Evolutionary conservation across 2,329 filamentous ascomycete species (phyloP), one percentile per base, ranked within the genome.

Genomic region (Alternaria alternata): DNA sequence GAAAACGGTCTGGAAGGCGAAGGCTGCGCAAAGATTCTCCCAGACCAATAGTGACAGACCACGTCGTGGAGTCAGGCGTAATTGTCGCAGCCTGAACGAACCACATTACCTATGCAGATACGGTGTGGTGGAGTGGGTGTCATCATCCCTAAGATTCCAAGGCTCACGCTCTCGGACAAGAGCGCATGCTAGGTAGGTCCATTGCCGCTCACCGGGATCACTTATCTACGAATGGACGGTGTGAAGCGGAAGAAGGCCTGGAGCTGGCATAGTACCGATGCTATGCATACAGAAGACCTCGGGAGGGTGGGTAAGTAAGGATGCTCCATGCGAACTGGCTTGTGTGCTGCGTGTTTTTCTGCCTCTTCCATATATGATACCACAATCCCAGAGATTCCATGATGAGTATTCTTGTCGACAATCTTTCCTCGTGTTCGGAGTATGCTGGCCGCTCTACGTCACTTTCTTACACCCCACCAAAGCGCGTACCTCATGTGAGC

Each of bases 221-320:
- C 32, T 42, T 47, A 30, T 54, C 46, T 44, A 38, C n/a, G 26
- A 42, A 18, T 30, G 42, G 24, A 47, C 28, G 34, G 26, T 51
- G 46, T 18, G 42, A 22, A 47, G 47, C 41, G 47, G 34, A 46
- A 26, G 26, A 43, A 18, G 46, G 34, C 9, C 42, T 47, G 24
- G 34, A 54, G 55, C 49, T 22, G 55, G 49, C n/a, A 58, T 58
- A 51, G 55, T 34, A 54, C 51, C 42, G 49, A 54, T 54, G 49
- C 24, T 42, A 26, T 52, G 42, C 46, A 48, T 48, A 48, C 1
- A 36, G 9, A 1, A 28, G 30, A 4, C 2, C 18, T 36, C 30
- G 20, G 22, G 55, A 47, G 34, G n/a, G 30, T 49, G 46, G 34
- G 32, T 34, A 26, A 39, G 28, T 42, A 41, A 56, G 26, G 24